Base-by-base conservation (phyloP, 805 yeast species). In the Yamadazyma takamatsuzukensis region DNA sequence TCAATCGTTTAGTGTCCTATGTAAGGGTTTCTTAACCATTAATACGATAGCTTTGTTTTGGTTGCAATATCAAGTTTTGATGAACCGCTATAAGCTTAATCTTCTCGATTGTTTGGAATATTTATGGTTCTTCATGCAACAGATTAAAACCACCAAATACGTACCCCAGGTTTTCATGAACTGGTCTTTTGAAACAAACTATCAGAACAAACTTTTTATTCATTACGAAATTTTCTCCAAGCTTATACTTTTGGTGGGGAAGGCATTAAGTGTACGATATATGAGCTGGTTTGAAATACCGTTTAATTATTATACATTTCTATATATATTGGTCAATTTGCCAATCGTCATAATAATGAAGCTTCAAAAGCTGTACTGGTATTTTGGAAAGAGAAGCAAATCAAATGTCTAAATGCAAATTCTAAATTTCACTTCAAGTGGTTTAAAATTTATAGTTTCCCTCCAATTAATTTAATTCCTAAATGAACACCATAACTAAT, bases 401-500 rank as follows among this genome's bases (percentile, higher is more conserved):
- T 8, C 14, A 8, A 19, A 12, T 7, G 18, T 19, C 15, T 29
- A 29, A 10, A 29, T 19, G 14, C 7, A 9, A 12, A 12, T 10
- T 24, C n/a, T 9, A 24, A 12, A 12, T 24, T n/a, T 14, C 22
- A 19, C 22, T 19, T 8, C 22, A 19, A 19, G 11, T 19, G 18
- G 10, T 19, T 7, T 15, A 15, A 19, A 8, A 15, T 18, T 25
- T 42, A 51, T 19, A 82, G 53, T 54, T 74, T 72, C 6, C 74
- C 77, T 0, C 84, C 80, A 14, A 83, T 49, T 9, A 81, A 37
- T 29, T 66, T 73, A n/a, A 88, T 73, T 2, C 88, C 87, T 28
- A 80, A 44, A 35, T 73, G 76, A 12, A 84, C 88, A 12, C 81
- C 78, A 29, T 62, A 59, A 29, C 81, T 68, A 26, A 84, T 76